Base-by-base conservation (phyloP, 768 basidiomycete genomes). In the Phanerochaete sordida region DNA sequence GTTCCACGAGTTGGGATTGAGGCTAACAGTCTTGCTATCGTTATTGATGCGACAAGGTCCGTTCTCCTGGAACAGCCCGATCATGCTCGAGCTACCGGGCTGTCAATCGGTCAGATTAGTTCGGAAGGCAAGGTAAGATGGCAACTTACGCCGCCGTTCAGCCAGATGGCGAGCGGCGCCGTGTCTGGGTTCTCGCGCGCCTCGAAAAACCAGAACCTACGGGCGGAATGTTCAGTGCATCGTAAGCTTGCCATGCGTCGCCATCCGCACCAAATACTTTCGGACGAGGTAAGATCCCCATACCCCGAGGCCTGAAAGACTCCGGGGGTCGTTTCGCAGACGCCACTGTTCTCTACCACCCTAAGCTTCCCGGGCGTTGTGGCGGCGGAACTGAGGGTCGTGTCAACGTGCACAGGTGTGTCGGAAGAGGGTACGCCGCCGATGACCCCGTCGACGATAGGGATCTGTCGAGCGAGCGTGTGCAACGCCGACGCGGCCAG, bases 181-280 rank as follows among this genome's bases (percentile, higher is more conserved):
- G 77, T 84, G 24, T 78, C 78, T 0, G 85, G 79, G 65, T 84
- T 82, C 26, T 82, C 81, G n/a, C 86, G 81, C 0, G 86, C 79
- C 13, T 75, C 85, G 63, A 88, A 88, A 74, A 83, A 87, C 84
- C 84, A 87, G 73, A 86, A 88, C 81, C 85, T 85, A 51, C 3
- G 1, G 21, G n/a, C 13, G 16, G 39, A 57, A 30, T 16, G 23
- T 31, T 43, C 8, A 43, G 39, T 19, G 19, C 19, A 35, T 35
- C 33, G 33, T 35, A 26, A 50, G 48, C 27, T 27, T 50, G 16
- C 15, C 28, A 21, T 16, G 27, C 27, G 2, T 15, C 15, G 23
- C 50, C 30, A 23, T 31, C 52, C 72, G 24, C 30, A 84, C 84
- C 83, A 87, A 26, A 86, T 75, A 69, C 85, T 87, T 66, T 85